Evolutionary conservation across 1,139 yeast genomes (phyloP).

Genomic region (Lodderomyces orthopsilosis): DNA sequence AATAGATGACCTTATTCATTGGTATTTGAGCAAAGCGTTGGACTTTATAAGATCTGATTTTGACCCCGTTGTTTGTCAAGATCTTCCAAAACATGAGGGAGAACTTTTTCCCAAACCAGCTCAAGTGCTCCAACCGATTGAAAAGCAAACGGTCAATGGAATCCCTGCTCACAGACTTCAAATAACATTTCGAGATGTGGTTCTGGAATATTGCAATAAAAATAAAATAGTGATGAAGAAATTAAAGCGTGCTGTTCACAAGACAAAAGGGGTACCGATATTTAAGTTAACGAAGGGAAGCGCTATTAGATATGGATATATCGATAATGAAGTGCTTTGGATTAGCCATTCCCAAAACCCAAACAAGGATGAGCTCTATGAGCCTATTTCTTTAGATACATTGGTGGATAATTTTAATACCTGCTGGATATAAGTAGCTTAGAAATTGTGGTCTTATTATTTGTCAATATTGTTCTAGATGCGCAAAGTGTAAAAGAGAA

Average conservation of each 20-base stretch:
- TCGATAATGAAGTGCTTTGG: conserved; percentile 37
- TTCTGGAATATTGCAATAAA: conserved; percentile 27
- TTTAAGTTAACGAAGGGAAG: conserved; percentile 13
- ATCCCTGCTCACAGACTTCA: conserved; percentile 29
- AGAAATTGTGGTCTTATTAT: not conserved
- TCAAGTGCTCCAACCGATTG: conserved; percentile 7
- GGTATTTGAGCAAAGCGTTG: conserved; percentile 27
- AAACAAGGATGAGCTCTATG: conserved; percentile 16
- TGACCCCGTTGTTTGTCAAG: not conserved
- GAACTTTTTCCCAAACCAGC: conserved; percentile 11
- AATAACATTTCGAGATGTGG: conserved; percentile 40
- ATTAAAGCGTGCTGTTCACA: conserved; percentile 19
- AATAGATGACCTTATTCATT: conserved; percentile 15
- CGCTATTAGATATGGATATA: conserved; percentile 19
- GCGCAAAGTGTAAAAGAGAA: not conserved
- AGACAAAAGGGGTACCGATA: conserved; percentile 24
- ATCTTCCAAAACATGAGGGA: conserved; percentile 21
- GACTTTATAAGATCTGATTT: conserved; percentile 10
- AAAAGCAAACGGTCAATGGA: conserved; percentile 20
- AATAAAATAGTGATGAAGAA: conserved; percentile 23
- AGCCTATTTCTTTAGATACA: conserved; percentile 21
- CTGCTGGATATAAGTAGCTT: conserved; percentile 8
- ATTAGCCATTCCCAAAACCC: conserved; percentile 15
- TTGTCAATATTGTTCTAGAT: not conserved
- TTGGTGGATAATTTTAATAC: not conserved